Evolutionary conservation across 2,329 filamentous ascomycete species (phyloP).

Genomic region (Diaporthe helianthi): DNA sequence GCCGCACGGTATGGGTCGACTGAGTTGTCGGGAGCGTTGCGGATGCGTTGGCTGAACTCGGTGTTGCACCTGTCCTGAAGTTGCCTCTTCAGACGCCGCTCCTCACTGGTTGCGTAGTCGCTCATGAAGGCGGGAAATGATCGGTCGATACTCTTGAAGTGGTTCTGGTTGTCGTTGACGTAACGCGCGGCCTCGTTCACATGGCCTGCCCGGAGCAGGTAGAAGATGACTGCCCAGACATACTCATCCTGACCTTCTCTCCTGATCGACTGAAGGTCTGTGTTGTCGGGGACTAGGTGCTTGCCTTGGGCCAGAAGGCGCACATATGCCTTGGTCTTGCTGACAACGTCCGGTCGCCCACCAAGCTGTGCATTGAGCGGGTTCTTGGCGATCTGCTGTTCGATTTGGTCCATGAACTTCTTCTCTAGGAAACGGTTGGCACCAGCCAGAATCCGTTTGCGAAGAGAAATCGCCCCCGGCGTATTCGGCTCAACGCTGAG

Average conservation of each 20-base stretch:
- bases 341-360: conserved; percentile 84
- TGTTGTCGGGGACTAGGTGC: conserved; percentile 82
- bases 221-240: conserved; percentile 94
- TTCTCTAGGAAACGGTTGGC: conserved; percentile 82
- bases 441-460: conserved; percentile 80
- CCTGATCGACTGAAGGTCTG: conserved; percentile 68
- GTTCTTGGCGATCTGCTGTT: conserved; percentile 79
- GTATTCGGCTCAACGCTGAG: conserved; percentile 76
- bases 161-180: conserved; percentile 77
- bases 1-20: conserved; percentile 96
- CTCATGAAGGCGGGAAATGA: conserved; percentile 89
- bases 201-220: conserved; percentile 84
- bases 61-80: conserved; percentile 87
- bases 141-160: conserved; percentile 89
- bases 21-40: conserved; percentile 84
- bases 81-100: conserved; percentile 78
- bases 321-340: conserved; percentile 92
- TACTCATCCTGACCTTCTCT: conserved; percentile 70
- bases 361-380: conserved; percentile 89
- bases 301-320: conserved; percentile 80
- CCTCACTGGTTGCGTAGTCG: conserved; percentile 78
- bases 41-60: conserved; percentile 85
- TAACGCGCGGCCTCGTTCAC: conserved; percentile 86
- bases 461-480: conserved; percentile 67
- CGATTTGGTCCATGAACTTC: conserved; percentile 79